Conservation (phyloP, 306 rosid genomes). For the Lathyrus tuberosus region DNA sequence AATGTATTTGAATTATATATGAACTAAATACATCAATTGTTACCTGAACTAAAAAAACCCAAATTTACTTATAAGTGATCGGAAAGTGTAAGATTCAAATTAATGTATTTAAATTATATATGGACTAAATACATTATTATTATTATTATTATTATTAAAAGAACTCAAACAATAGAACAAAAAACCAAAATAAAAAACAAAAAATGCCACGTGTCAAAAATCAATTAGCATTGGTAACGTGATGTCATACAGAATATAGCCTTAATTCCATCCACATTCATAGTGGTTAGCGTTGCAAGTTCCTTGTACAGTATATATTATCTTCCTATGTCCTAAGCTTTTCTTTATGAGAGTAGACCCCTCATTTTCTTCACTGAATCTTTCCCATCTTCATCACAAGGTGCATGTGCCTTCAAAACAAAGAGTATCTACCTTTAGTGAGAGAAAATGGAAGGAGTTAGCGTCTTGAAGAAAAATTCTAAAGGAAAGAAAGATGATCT, state of each 20-base stretch:
- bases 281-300: background rate
- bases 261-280: constrained; percentile 45
- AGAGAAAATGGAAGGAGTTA: constrained; percentile 48
- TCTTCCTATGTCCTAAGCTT: constrained; percentile 26
- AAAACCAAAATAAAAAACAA: background rate
- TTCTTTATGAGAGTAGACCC: constrained; percentile 14
- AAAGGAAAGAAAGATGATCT: constrained; percentile 64
- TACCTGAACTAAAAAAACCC: too few species aligned
- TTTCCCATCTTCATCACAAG: constrained; percentile 27
- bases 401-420: constrained; percentile 18
- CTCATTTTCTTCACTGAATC: constrained; percentile 11
- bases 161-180: background rate
- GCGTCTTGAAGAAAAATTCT: constrained; percentile 33
- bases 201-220: constrained; percentile 23
- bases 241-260: constrained; percentile 35
- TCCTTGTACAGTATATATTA: constrained; percentile 41
- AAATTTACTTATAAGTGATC: too few species aligned
- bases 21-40: too few species aligned
- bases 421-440: background rate
- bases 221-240: background rate
- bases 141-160: background rate
- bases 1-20: too few species aligned
- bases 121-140: too few species aligned
- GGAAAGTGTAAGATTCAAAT: too few species aligned
- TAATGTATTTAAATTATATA: too few species aligned